Conservation (phyloP, 257 asterid genomes). For the Nicotiana attenuata region DNA sequence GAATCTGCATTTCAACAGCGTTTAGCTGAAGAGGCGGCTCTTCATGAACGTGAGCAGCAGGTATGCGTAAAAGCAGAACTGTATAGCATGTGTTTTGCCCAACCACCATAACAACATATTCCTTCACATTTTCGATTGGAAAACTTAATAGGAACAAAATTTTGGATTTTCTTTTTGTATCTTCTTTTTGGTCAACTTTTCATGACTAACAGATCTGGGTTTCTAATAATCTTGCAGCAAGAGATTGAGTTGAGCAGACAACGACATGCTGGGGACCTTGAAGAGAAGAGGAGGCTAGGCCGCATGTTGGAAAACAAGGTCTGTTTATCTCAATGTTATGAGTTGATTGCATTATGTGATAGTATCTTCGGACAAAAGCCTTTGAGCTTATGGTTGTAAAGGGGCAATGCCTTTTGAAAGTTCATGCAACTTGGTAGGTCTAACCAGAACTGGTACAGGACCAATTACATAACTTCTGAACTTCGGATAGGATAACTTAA, state of each 20-base stretch:
- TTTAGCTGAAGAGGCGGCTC: conserved; percentile 24
- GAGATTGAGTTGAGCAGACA: conserved; percentile 14
- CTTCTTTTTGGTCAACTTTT: neutral
- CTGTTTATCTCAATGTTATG: neutral
- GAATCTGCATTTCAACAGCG: conserved; percentile 29
- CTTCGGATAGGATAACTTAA: neutral
- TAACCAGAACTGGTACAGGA: neutral
- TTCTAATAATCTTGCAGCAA: conserved; percentile 12
- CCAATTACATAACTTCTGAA: neutral
- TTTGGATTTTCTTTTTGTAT: neutral
- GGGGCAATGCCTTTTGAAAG: neutral
- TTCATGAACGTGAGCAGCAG: conserved; percentile 34
- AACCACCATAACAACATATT: neutral
- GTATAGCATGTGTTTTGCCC: neutral
- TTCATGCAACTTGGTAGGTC: neutral
- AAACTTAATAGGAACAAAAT: neutral
- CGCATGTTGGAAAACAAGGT: conserved; percentile 16
- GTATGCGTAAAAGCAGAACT: conserved; percentile 8
- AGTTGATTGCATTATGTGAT: neutral
- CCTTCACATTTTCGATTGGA: neutral
- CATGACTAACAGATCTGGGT: neutral
- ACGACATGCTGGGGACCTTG: conserved; percentile 8
- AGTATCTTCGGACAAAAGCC: neutral
- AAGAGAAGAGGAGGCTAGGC: conserved; percentile 15
- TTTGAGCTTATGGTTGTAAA: neutral